phyloP scores from a whole-genome alignment of 768 basidiomycete species.

The Suillus variegatus region DNA sequence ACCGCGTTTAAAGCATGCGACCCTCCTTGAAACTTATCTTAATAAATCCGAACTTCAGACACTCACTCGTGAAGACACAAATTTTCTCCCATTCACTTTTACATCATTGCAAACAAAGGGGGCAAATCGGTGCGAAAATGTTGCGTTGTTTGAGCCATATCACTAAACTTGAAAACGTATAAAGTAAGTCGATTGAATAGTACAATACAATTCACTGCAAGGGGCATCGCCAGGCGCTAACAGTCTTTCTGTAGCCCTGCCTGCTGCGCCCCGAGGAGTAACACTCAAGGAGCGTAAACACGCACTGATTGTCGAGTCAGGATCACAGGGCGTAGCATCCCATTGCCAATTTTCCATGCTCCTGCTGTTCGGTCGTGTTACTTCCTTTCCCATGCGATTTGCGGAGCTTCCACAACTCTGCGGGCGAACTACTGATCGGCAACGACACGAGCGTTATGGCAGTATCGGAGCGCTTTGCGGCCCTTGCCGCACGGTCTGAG shows the following conservation, averaged over 20 bases:
- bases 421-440: neutral
- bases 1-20: neutral
- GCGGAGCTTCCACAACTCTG: slow-evolving; percentile 5
- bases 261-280: neutral
- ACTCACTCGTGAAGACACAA: neutral
- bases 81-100: slow-evolving; percentile 4
- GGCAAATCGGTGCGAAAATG: neutral
- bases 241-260: neutral
- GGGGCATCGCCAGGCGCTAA: neutral
- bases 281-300: neutral
- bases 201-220: neutral
- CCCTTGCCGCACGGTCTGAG: neutral
- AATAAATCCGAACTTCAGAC: slow-evolving; percentile 2
- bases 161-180: neutral
- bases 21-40: neutral
- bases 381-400: slow-evolving; percentile 7
- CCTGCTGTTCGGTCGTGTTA: neutral
- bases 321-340: neutral
- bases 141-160: neutral
- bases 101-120: neutral
- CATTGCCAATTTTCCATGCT: neutral
- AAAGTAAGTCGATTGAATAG: neutral
- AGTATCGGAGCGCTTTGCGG: neutral
- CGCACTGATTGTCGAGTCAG: slow-evolving; percentile 1
- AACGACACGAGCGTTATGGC: slow-evolving; percentile 1